A percentile compares a stretch with the other conserved stretches of the same genome.
phyloP scores from a whole-genome alignment of 805 yeast genomes.

The Candida easanensis region DNA sequence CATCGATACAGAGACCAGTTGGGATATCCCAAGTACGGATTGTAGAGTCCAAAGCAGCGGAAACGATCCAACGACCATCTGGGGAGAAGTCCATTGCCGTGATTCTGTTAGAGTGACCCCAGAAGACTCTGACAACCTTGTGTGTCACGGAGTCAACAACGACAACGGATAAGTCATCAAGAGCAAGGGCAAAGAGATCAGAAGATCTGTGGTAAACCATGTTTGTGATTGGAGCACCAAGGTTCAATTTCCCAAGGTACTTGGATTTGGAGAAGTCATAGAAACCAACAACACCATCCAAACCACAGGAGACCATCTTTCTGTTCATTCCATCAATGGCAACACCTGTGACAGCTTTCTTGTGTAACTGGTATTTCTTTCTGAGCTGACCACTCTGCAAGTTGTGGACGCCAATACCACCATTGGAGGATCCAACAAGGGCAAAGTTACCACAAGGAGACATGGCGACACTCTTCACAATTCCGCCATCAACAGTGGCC shows the following conservation, averaged over 20 bases:
- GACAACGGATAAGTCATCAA: conserved; percentile 83
- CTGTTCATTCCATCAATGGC: conserved; percentile 89
- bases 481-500: conserved; percentile 72
- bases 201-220: conserved; percentile 79
- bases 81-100: conserved; percentile 89
- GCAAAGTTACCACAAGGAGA: conserved; percentile 97
- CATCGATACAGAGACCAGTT: conserved; percentile 95
- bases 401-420: conserved; percentile 83
- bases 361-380: conserved; percentile 65
- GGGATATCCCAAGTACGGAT: conserved; percentile 97
- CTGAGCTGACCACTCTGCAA: conserved; percentile 87
- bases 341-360: conserved; percentile 82
- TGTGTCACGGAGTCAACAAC: conserved; percentile 81
- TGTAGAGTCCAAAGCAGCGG: conserved; percentile 80
- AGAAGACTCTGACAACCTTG: conserved; percentile 77
- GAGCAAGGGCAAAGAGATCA: conserved; percentile 78
- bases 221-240: conserved; percentile 75
- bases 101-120: conserved; percentile 87
- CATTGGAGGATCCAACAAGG: conserved; percentile 81
- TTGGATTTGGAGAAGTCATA: conserved; percentile 76
- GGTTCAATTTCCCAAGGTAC: conserved; percentile 59
- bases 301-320: conserved; percentile 79
- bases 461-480: conserved; percentile 70
- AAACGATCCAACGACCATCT: conserved; percentile 92
- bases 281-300: conserved; percentile 87